Conservation (phyloP, 768 basidiomycete species). For the Kondoa malvinella region DNA sequence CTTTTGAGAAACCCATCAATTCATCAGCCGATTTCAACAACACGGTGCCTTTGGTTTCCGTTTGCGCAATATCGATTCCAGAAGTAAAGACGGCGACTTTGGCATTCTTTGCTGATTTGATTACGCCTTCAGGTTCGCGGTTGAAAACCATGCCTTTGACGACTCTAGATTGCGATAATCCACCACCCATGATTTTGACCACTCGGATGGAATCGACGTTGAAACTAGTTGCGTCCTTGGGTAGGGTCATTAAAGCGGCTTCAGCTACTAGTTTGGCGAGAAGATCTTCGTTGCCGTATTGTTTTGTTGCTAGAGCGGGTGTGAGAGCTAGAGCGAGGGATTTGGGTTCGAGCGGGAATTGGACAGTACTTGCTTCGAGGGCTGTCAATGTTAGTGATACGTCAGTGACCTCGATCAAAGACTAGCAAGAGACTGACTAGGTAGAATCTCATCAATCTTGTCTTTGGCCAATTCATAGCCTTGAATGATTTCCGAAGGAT, state of each 20-base stretch:
- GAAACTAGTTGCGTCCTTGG: constrained; percentile 47
- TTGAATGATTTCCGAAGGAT: constrained; percentile 85
- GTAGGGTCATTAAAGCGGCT: constrained; percentile 64
- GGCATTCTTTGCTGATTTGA: constrained; percentile 66
- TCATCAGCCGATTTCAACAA: constrained; percentile 87
- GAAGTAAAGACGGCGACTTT: constrained; percentile 95
- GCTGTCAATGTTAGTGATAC: constrained; percentile 6
- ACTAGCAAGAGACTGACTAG: constrained; percentile 45
- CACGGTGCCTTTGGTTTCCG: constrained; percentile 97
- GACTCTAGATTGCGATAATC: constrained; percentile 62
- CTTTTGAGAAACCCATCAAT: constrained; percentile 88
- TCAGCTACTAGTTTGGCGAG: constrained; percentile 74
- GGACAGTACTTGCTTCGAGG: constrained; percentile 47
- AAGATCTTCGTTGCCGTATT: constrained; percentile 79
- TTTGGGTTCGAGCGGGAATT: constrained; percentile 51
- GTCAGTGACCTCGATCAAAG: not conserved
- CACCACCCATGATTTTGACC: constrained; percentile 96
- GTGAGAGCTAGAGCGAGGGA: constrained; percentile 60
- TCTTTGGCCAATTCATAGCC: constrained; percentile 82
- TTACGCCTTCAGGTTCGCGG: constrained; percentile 72
- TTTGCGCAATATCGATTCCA: constrained; percentile 81
- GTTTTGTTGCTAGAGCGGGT: constrained; percentile 89
- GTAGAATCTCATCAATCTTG: constrained; percentile 71
- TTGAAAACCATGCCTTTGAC: constrained; percentile 98
- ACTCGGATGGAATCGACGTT: constrained; percentile 97